Conservation (phyloP, 73 alveolate species). For the Urostyla sp. region DNA sequence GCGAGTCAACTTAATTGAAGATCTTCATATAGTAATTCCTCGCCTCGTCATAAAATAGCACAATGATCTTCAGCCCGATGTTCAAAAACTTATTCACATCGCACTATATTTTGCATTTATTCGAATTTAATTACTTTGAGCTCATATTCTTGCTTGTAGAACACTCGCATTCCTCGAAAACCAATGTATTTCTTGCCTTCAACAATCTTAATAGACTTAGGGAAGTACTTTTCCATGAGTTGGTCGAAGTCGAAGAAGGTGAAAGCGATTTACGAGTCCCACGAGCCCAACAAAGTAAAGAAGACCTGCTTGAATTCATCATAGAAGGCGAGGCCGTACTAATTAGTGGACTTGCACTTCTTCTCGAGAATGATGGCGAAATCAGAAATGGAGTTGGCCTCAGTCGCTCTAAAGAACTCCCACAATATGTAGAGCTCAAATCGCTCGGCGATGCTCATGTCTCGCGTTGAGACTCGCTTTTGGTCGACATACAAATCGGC, state of each 20-base stretch:
- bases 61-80: slow-evolving; percentile 22
- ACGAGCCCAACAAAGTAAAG: slow-evolving; percentile 6
- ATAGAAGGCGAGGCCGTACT: slow-evolving; percentile 31
- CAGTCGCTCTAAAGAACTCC: slow-evolving; percentile 33
- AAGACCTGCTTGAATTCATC: slow-evolving; percentile 31
- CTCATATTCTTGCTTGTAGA: slow-evolving; percentile 33
- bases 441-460: slow-evolving; percentile 9
- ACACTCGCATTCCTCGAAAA: slow-evolving; percentile 33
- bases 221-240: slow-evolving; percentile 21
- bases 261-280: slow-evolving; percentile 36
- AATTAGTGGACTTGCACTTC: slow-evolving; percentile 44
- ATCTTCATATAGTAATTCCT: slow-evolving; percentile 8
- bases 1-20: slow-evolving; percentile 22
- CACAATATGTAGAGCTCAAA: slow-evolving; percentile 15
- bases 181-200: slow-evolving; percentile 20
- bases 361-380: slow-evolving; percentile 35
- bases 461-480: slow-evolving; percentile 16
- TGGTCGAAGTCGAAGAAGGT: slow-evolving; percentile 24
- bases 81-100: slow-evolving; percentile 10
- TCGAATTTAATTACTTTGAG: slow-evolving; percentile 2
- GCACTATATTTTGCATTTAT: not conserved
- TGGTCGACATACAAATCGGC: slow-evolving; percentile 28
- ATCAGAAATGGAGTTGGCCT: slow-evolving; percentile 15
- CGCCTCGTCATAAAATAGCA: slow-evolving; percentile 32
- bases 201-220: slow-evolving; percentile 16